Conservation (phyloP, 306 rosid species). For the Quercus variabilis region DNA sequence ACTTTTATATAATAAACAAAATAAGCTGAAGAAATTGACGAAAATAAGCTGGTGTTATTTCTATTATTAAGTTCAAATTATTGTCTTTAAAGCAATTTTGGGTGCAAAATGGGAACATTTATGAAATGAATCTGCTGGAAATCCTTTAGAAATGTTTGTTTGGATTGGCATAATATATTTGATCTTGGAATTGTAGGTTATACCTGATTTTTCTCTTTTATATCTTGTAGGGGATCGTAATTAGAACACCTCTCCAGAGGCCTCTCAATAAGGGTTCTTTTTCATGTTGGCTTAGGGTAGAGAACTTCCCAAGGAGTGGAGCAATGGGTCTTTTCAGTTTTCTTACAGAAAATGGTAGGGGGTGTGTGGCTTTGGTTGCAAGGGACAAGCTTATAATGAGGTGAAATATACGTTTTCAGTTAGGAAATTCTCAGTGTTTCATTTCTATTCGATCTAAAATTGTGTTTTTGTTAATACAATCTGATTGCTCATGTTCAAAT, state of each 20-base stretch:
- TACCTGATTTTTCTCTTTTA: slow-evolving; percentile 16
- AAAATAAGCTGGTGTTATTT: background rate
- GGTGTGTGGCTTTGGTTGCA: slow-evolving; percentile 74
- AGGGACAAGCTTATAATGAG: slow-evolving; percentile 83
- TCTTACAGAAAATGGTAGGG: slow-evolving; percentile 87
- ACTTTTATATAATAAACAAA: no score
- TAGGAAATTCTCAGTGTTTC: slow-evolving; percentile 12
- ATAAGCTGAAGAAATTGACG: no score
- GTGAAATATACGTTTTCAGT: slow-evolving; percentile 34
- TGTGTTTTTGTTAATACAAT: background rate
- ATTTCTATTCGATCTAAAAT: slow-evolving; percentile 4
- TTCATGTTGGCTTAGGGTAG: slow-evolving; percentile 96
- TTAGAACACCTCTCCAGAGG: slow-evolving; percentile 90
- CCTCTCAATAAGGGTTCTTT: slow-evolving; percentile 85
- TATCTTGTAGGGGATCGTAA: slow-evolving; percentile 70
- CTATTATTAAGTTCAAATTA: background rate
- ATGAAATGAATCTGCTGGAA: background rate
- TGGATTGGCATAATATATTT: slow-evolving; percentile 8
- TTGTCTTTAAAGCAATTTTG: background rate
- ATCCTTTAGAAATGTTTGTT: background rate
- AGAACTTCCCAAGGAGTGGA: slow-evolving; percentile 84
- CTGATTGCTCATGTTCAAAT: background rate
- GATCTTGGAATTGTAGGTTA: slow-evolving; percentile 8
- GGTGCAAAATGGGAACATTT: background rate
- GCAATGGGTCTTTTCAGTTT: slow-evolving; percentile 92